phyloP scores from a whole-genome alignment of 495 filamentous ascomycete species.

The Copromyces sp. region DNA sequence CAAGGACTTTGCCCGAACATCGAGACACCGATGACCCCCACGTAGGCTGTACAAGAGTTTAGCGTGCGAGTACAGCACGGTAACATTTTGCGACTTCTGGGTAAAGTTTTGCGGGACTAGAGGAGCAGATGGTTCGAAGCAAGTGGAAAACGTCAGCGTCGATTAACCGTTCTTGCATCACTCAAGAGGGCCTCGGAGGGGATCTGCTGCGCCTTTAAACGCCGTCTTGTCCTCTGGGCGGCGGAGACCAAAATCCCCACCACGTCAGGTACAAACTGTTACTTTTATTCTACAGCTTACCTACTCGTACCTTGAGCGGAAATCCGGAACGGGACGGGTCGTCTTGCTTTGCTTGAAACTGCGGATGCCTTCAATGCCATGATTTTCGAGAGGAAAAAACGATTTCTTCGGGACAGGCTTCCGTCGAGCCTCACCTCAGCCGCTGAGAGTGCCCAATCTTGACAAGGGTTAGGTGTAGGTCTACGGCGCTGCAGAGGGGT shows the following conservation, averaged over 20 bases:
- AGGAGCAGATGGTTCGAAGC: not conserved
- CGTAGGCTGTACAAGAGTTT: not conserved
- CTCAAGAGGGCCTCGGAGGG: not conserved
- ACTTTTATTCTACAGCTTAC: not conserved
- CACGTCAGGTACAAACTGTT: not conserved
- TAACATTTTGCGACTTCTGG: not conserved
- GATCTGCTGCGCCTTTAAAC: not conserved
- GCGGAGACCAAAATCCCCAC: not conserved
- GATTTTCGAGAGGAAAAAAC: not conserved
- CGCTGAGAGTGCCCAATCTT: not conserved
- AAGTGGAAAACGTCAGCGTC: not conserved
- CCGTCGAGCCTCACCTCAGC: not conserved
- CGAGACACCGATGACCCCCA: not conserved
- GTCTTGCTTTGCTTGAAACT: not conserved
- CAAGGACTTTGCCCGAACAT: not conserved
- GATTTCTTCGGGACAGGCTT: not conserved
- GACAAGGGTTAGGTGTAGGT: not conserved
- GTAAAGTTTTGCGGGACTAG: not conserved
- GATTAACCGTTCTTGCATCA: not conserved
- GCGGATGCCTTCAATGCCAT: not conserved
- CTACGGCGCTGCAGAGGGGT: not conserved
- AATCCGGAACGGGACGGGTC: not conserved
- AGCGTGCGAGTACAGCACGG: not conserved
- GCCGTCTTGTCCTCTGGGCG: not conserved
- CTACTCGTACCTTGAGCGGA: not conserved